Base-by-base conservation (phyloP, 1,284 basidiomycete genomes). In the Austroboletus novae-zelandiae region DNA sequence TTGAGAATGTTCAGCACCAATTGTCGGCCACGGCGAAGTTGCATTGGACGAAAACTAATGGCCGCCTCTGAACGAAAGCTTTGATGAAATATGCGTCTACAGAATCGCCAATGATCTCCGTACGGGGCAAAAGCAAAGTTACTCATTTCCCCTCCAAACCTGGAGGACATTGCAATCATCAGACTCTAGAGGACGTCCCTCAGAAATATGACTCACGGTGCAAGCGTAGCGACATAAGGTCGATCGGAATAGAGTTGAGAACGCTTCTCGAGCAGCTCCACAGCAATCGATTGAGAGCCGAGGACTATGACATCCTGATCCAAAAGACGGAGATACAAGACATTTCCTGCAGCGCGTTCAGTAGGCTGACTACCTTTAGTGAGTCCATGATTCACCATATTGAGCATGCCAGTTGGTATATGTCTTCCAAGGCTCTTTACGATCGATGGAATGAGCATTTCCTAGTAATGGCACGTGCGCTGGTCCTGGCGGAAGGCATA, bases 201-300 rank as follows among this genome's bases (percentile, higher is more conserved):
- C 18, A 15, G 1, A 18, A 23, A 31, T 4, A 6, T 6, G 10
- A 48, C 56, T 57, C 40, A 58, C 56, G 55, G 48, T 4, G 13
- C 23, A n/a, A 51, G 8, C 0, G 42, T 53, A 9, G 57, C 51
- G 6, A 60, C 4, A 20, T 36, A 52, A 15, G 57, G 58, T 9
- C 57, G 51, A 9, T 51, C 49, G 2, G 55, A 57, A 48, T 54
- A 57, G 11, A 50, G 10, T 2, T 34, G 39, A 15, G 57, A 55
- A 17, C 51, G 45, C 18, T 59, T 58, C 15, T 57, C 57, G 2
- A 59, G 44, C 10, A 59, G 9, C n/a, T 53, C 42, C 10, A 45
- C 41, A 1, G 48, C 57, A 18, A 23, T 42, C 2, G 11, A 17
- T 2, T 36, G 46, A 2, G 54, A 58, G 17, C 55, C 47, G 13